Evolutionary conservation across 1,284 basidiomycete genomes (phyloP).

Genomic region (Macrocybe sp.): DNA sequence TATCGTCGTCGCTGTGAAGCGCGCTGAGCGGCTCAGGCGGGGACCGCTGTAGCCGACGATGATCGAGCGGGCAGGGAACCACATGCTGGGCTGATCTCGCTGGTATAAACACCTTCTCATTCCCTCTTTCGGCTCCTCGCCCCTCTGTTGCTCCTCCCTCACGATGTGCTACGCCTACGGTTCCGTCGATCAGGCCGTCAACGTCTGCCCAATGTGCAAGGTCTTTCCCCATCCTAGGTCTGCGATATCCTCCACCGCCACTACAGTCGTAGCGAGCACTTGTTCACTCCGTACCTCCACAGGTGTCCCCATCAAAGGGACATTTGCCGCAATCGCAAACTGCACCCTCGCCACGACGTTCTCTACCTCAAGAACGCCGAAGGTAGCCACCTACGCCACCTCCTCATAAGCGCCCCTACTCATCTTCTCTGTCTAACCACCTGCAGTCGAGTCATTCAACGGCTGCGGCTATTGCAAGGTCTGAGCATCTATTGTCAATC

Average conservation of each 20-base stretch:
- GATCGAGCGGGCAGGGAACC: slow-evolving; percentile 38
- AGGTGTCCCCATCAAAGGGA: slow-evolving; percentile 74
- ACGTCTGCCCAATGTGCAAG: slow-evolving; percentile 77
- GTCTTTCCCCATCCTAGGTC: slow-evolving; percentile 66
- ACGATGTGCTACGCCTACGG: slow-evolving; percentile 70
- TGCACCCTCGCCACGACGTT: slow-evolving; percentile 71
- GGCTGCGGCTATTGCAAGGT: slow-evolving; percentile 86
- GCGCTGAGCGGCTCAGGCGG: too few relatives aligned
- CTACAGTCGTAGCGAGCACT: slow-evolving; percentile 10
- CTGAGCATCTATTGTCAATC: slow-evolving; percentile 17
- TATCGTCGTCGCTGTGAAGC: slow-evolving; percentile 5
- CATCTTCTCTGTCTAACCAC: not conserved
- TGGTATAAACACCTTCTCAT: slow-evolving; percentile 39
- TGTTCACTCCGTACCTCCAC: slow-evolving; percentile 15
- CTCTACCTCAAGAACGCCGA: slow-evolving; percentile 77
- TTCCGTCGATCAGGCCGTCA: slow-evolving; percentile 59
- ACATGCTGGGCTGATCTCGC: slow-evolving; percentile 40
- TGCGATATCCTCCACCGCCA: slow-evolving; percentile 6
- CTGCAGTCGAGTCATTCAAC: slow-evolving; percentile 70
- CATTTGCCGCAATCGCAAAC: slow-evolving; percentile 63
- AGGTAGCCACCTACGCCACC: slow-evolving; percentile 40
- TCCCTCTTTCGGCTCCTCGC: slow-evolving; percentile 32
- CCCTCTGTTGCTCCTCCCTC: slow-evolving; percentile 19
- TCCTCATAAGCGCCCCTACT: not conserved
- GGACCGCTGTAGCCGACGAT: slow-evolving; percentile 14